Evolutionary conservation across 1,139 yeast species (phyloP).

Genomic region (Lodderomyces pseudojiufengensis): DNA sequence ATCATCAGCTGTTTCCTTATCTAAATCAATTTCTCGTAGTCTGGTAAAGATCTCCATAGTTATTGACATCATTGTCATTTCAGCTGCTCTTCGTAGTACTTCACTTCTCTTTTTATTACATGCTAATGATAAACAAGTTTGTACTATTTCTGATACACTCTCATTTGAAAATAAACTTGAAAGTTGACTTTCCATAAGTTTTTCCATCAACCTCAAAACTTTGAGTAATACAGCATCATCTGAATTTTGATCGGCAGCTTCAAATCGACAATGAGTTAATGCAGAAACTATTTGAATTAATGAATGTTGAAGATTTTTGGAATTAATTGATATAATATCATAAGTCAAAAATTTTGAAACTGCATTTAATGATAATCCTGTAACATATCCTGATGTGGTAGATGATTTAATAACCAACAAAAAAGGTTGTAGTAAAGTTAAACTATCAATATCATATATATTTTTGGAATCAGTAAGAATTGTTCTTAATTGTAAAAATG

Average conservation of each 20-base stretch:
- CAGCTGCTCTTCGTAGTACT: conserved; percentile 85
- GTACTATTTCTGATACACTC: conserved; percentile 82
- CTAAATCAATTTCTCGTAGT: conserved; percentile 56
- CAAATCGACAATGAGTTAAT: conserved; percentile 90
- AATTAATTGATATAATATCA: conserved; percentile 45
- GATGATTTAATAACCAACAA: conserved; percentile 82
- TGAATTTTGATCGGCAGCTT: conserved; percentile 88
- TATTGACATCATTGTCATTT: conserved; percentile 71
- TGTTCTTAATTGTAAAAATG: conserved; percentile 73
- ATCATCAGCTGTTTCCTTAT: conserved; percentile 24
- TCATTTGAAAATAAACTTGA: conserved; percentile 72
- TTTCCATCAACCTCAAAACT: conserved; percentile 72
- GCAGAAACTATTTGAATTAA: conserved; percentile 67
- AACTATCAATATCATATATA: conserved; percentile 59
- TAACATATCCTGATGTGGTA: conserved; percentile 80
- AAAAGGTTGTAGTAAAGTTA: conserved; percentile 81
- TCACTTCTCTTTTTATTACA: conserved; percentile 92
- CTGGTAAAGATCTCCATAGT: conserved; percentile 66
- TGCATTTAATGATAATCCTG: conserved; percentile 76
- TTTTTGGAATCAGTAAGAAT: conserved; percentile 58
- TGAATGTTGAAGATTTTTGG: conserved; percentile 46
- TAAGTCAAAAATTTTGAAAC: conserved; percentile 68
- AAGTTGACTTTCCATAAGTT: conserved; percentile 60
- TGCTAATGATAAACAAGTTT: conserved; percentile 87
- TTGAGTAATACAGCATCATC: conserved; percentile 90